Evolutionary conservation across 352 stramenopile species (phyloP), one percentile per base, ranked within the genome.

Genomic region (Globisporangium apiculatum): DNA sequence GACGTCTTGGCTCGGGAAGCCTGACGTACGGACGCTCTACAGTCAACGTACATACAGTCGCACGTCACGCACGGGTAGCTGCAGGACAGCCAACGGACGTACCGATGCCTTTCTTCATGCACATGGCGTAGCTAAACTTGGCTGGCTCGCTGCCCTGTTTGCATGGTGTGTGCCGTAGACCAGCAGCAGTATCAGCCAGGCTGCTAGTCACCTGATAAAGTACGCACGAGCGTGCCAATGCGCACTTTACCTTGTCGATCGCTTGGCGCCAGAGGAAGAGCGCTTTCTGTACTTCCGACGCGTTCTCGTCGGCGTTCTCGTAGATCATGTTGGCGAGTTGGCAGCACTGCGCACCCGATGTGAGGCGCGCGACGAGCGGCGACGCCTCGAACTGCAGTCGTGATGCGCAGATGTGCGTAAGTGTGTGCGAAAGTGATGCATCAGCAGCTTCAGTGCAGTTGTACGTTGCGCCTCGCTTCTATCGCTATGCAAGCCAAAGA

Each of bases 71-170:
- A 31, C 24, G 24, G 24, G 24, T 3, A 31, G 24, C 24, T 31
- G 24, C 24, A 31, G 24, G 24, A 31, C 24, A 31, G 24, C 24
- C 24, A 9, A 41, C 2, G 10, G 0, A 55, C 70, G 41, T 36
- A 85, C 75, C 81, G 18, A 86, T 84, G 58, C 83, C 82, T 49
- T 85, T 89, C 66, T 91, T 91, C 64, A 93, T 71, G 47, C 79
- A 92, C 67, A 86, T 69, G 0, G 85, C 85, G 46, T 91, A 89
- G 65, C 83, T 94, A 69, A 84, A 94, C 68, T 91, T 94, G 65
- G 85, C 79, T 52, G 86, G 78, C 11, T 87, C 64, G 63, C 83
- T 89, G 47, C 85, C 85, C 78, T 89, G 37, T 31, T 31, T 31
- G 24, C 24, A 31, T 3, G 24, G 3, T 31, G 24, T 31, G 24